Percentiles rank a stretch among this genome's conserved stretches.
These are phyloP conservation scores for Rutstroemia sydowiana DNA, from an alignment of 2,329 filamentous ascomycete genomes.

Conservation along the genomic window DNA sequence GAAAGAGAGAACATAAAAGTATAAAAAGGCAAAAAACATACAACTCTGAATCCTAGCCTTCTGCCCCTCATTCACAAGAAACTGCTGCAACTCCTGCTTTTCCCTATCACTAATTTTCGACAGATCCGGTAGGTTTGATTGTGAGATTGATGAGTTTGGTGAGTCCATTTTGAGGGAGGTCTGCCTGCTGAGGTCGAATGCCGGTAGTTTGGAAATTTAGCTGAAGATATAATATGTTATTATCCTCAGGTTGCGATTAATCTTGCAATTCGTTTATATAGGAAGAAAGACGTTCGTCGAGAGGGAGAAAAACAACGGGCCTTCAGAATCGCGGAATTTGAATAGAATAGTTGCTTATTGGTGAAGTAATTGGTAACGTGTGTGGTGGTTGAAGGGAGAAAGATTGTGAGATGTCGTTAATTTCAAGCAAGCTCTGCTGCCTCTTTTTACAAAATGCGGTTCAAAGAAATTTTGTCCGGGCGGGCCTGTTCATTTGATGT, in stretches of 20 bases:
- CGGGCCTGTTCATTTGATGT: too few relatives aligned
- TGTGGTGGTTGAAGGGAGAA: not conserved
- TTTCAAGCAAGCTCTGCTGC: not conserved
- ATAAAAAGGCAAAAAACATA: slow-evolving; percentile 27
- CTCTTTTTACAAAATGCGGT: not conserved
- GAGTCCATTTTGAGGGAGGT: not conserved
- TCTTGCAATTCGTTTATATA: too few relatives aligned
- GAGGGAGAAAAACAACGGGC: too few relatives aligned
- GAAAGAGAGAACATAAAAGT: not conserved
- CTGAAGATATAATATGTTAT: too few relatives aligned
- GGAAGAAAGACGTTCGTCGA: too few relatives aligned
- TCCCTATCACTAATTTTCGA: slow-evolving; percentile 72
- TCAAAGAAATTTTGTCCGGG: not conserved
- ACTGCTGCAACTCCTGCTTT: slow-evolving; percentile 80
- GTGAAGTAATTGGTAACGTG: too few relatives aligned
- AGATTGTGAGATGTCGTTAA: not conserved
- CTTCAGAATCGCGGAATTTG: too few relatives aligned
- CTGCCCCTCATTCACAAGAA: slow-evolving; percentile 77
- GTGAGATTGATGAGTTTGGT: slow-evolving; percentile 23
- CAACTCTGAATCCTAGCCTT: slow-evolving; percentile 59
- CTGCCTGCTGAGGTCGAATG: not conserved
- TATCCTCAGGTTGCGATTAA: too few relatives aligned
- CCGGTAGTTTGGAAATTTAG: too few relatives aligned
- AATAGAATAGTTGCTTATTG: too few relatives aligned
- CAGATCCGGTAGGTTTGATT: slow-evolving; percentile 44